Evolutionary conservation across 768 basidiomycete genomes (phyloP).

Genomic region (Sarcodon aspratus): DNA sequence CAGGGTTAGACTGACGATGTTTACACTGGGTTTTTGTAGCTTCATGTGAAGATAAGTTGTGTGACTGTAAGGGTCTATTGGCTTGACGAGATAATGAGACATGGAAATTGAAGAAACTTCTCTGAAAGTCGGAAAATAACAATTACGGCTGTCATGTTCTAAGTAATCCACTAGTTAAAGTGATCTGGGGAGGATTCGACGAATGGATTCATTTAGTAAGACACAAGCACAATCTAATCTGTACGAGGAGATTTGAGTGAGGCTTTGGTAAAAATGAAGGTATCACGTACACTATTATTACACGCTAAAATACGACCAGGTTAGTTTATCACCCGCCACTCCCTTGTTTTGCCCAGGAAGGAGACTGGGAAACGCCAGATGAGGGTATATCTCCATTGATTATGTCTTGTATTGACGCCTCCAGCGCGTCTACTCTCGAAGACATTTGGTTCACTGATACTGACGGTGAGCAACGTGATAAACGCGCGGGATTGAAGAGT

Average conservation of each 20-base stretch:
- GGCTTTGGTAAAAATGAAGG: neutral
- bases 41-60: no score
- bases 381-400: conserved; percentile 55
- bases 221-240: neutral
- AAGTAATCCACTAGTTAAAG: no score
- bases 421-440: conserved; percentile 77
- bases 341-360: conserved; percentile 18
- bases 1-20: conserved; percentile 32
- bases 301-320: neutral
- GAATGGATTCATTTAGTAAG: neutral
- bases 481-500: neutral
- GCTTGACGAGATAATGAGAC: no score
- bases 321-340: conserved; percentile 3
- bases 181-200: no score
- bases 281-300: no score
- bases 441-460: conserved; percentile 86
- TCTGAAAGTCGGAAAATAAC: no score
- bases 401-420: conserved; percentile 85
- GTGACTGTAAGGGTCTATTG: no score
- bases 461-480: conserved; percentile 3
- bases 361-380: conserved; percentile 49
- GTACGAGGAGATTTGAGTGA: neutral
- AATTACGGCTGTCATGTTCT: no score
- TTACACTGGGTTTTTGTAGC: no score
- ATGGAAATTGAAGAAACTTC: no score